phyloP scores from a whole-genome alignment of 768 basidiomycete species.

The Phanerochaete sordida region DNA sequence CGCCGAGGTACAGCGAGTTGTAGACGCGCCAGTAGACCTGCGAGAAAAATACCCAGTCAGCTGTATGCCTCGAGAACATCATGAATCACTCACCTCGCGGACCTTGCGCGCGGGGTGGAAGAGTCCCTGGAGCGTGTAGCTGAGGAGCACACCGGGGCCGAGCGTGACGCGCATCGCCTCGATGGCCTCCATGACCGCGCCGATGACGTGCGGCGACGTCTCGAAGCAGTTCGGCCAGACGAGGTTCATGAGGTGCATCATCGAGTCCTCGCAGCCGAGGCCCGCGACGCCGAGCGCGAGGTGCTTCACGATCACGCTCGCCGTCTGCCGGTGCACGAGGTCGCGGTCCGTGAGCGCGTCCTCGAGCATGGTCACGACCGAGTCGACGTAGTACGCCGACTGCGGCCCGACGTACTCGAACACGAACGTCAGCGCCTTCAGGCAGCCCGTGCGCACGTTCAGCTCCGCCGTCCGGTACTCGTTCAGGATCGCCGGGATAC shows the following conservation, averaged over 20 bases:
- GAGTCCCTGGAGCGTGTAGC: conserved; percentile 90
- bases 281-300: conserved; percentile 95
- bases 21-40: conserved; percentile 92
- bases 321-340: conserved; percentile 96
- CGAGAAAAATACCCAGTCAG: not conserved
- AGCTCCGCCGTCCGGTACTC: conserved; percentile 98
- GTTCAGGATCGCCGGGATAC: conserved; percentile 97
- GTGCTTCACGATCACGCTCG: conserved; percentile 98
- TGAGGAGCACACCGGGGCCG: conserved; percentile 88
- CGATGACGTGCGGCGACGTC: conserved; percentile 97
- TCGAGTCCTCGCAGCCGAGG: conserved; percentile 95
- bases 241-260: conserved; percentile 96
- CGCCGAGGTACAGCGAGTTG: conserved; percentile 91
- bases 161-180: conserved; percentile 97
- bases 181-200: conserved; percentile 96
- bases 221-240: conserved; percentile 99
- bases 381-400: conserved; percentile 95
- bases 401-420: conserved; percentile 99
- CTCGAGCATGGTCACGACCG: conserved; percentile 96
- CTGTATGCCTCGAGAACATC: not conserved
- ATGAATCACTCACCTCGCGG: conserved; percentile 64
- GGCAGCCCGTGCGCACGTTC: conserved; percentile 97
- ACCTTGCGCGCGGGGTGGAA: conserved; percentile 98
- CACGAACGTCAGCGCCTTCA: conserved; percentile 97
- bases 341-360: conserved; percentile 98